A percentile compares a stretch with the other conserved stretches of the same genome.
phyloP scores from a whole-genome alignment of 345 rosid genomes.

The Eucalyptus polyanthemos region DNA sequence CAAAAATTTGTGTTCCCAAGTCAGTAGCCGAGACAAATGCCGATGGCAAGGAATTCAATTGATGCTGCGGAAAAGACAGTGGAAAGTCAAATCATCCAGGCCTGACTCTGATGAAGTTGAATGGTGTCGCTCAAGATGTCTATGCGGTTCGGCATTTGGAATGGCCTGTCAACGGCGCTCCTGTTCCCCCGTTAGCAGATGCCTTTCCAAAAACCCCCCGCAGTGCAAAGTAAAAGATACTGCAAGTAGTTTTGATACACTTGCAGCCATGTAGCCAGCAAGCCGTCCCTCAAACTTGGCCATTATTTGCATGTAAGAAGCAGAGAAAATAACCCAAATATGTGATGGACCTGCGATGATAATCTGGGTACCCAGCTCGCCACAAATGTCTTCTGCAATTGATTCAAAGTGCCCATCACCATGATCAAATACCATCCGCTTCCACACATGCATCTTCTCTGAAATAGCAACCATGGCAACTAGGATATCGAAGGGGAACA shows the following conservation, averaged over 20 bases:
- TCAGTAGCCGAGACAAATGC: too few relatives aligned
- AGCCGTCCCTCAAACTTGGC: neutral
- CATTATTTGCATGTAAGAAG: neutral
- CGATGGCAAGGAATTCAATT: too few relatives aligned
- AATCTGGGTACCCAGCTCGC: neutral
- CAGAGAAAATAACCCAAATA: neutral
- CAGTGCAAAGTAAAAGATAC: neutral
- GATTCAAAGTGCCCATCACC: neutral
- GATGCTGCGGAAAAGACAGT: too few relatives aligned
- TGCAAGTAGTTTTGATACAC: neutral
- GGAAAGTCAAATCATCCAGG: neutral
- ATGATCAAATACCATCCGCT: neutral
- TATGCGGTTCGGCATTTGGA: neutral
- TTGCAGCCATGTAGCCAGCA: neutral
- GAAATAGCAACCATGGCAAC: neutral
- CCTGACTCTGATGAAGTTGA: neutral
- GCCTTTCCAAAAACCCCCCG: neutral
- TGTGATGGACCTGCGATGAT: neutral
- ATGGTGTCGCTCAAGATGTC: neutral
- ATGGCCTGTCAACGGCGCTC: neutral
- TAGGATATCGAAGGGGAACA: neutral
- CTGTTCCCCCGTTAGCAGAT: neutral
- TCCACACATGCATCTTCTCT: neutral
- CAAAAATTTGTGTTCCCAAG: too few relatives aligned
- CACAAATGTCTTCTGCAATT: neutral